Conservation (phyloP, 2,329 filamentous ascomycete genomes). For the Nemania serpens region DNA sequence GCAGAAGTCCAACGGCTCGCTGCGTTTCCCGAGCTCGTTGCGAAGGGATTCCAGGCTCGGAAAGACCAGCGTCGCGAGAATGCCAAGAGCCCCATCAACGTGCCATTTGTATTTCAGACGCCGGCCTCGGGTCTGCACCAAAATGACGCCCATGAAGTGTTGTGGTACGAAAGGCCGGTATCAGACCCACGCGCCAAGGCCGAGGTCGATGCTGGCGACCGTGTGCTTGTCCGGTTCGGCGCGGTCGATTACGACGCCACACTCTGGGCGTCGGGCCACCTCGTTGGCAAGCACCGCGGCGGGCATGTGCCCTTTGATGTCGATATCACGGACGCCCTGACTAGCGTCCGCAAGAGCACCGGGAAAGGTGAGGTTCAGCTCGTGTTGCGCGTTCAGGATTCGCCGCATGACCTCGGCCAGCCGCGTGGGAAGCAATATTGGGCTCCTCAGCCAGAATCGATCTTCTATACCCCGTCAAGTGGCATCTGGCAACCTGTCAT, state of each 20-base stretch:
- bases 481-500: constrained; percentile 64
- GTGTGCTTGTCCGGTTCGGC: constrained; percentile 59
- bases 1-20: constrained; percentile 53
- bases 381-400: constrained; percentile 65
- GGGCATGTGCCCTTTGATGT: constrained; percentile 64
- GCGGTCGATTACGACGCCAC: constrained; percentile 66
- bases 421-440: constrained; percentile 72
- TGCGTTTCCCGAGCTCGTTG: constrained; percentile 53
- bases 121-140: constrained; percentile 66
- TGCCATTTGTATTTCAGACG: constrained; percentile 69
- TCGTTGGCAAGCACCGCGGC: constrained; percentile 59
- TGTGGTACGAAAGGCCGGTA: constrained; percentile 67
- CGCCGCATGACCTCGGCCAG: constrained; percentile 66
- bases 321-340: constrained; percentile 59
- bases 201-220: constrained; percentile 48
- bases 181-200: constrained; percentile 52
- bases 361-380: constrained; percentile 47
- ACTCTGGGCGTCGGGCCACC: constrained; percentile 59
- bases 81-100: constrained; percentile 58
- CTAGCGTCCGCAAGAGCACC: constrained; percentile 28
- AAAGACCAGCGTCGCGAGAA: constrained; percentile 41
- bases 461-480: constrained; percentile 62
- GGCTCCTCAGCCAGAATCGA: constrained; percentile 63
- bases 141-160: constrained; percentile 65
- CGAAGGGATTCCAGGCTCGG: constrained; percentile 49